Percentiles rank a stretch among this genome's conserved stretches.
Evolutionary conservation across 345 rosid species (phyloP).

Genomic region (Salix exigua): DNA sequence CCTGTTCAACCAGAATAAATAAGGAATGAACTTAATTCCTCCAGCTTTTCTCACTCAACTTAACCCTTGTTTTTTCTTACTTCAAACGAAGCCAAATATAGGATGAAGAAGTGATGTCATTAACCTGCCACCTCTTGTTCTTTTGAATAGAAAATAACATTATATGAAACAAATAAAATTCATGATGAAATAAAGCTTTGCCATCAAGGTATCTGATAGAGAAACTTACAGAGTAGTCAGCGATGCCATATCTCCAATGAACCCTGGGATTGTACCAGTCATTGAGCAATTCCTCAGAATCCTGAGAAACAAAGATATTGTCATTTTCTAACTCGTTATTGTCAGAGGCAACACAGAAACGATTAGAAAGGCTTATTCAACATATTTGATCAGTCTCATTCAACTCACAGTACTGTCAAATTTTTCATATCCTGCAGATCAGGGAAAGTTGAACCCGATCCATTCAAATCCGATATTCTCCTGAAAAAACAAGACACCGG

Average conservation of each 20-base stretch:
- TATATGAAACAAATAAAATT: background rate
- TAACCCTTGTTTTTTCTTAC: background rate
- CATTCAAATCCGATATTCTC: constrained; percentile 67
- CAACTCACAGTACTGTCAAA: constrained; percentile 47
- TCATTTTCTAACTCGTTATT: background rate
- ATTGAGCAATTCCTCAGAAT: constrained; percentile 58
- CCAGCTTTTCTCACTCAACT: background rate
- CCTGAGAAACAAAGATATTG: constrained; percentile 37
- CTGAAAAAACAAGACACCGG: constrained; percentile 22
- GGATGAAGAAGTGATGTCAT: background rate
- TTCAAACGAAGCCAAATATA: background rate
- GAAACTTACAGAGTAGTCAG: constrained; percentile 54
- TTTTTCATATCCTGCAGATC: constrained; percentile 28
- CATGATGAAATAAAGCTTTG: background rate
- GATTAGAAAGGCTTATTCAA: background rate
- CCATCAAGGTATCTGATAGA: background rate
- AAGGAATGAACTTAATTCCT: background rate
- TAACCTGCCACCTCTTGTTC: background rate
- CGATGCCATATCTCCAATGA: constrained; percentile 32
- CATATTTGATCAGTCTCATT: background rate
- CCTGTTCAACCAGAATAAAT: background rate
- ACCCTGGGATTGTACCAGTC: constrained; percentile 42
- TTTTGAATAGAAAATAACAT: background rate
- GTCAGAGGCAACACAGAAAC: background rate
- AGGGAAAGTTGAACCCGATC: constrained; percentile 51